A percentile compares a stretch with the other conserved stretches of the same genome.
Conservation (phyloP, 768 basidiomycete genomes). For the Russula brevipes region DNA sequence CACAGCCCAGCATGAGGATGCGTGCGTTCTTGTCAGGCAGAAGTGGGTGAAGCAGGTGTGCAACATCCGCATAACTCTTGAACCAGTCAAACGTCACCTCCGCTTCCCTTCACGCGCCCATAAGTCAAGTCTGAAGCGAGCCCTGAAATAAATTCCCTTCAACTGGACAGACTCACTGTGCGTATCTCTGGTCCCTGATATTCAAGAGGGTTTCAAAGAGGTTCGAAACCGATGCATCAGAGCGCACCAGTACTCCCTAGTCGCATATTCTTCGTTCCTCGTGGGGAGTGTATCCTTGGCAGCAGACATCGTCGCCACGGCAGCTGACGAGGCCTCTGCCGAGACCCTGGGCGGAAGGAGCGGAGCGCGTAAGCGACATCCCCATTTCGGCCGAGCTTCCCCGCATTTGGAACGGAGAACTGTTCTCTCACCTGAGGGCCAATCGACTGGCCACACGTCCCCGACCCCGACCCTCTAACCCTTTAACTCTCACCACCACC, state of each 20-base stretch:
- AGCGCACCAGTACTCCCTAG: conserved; percentile 62
- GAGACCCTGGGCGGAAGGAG: neutral
- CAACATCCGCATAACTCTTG: conserved; percentile 73
- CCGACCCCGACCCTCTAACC: neutral
- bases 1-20: conserved; percentile 80
- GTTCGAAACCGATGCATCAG: neutral
- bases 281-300: conserved; percentile 39
- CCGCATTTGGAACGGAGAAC: neutral
- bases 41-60: conserved; percentile 51
- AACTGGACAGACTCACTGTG: conserved; percentile 40
- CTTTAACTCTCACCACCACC: neutral
- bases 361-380: neutral
- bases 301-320: conserved; percentile 3
- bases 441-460: conserved; percentile 12
- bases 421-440: neutral
- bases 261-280: conserved; percentile 66
- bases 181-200: conserved; percentile 63
- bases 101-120: conserved; percentile 43
- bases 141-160: too few species aligned
- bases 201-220: neutral
- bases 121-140: conserved; percentile 1
- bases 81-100: conserved; percentile 76
- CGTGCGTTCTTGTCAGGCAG: conserved; percentile 56
- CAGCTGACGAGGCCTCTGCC: neutral
- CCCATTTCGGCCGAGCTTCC: neutral